Evolutionary conservation across 1,284 basidiomycete genomes (phyloP), one percentile per base, ranked within the genome.

Genomic region (Marasmius fiardii): DNA sequence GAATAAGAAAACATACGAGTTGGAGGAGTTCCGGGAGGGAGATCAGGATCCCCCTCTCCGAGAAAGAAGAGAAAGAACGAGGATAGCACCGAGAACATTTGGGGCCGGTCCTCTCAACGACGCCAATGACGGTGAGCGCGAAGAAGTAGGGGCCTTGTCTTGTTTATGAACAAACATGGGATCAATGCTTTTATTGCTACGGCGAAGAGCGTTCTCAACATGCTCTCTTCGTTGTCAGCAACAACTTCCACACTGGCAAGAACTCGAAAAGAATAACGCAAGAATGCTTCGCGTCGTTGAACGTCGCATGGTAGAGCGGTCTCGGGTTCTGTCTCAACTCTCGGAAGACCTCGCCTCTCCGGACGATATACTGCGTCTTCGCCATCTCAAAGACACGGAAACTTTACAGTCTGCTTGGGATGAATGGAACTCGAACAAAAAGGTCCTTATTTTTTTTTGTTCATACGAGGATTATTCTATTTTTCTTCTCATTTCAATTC

Each of bases 21-120:
- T 23, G 83, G 83, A 35, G 83, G 82, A 28, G 79, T 68, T 20
- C 83, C 83, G 0, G 85, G 84, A 5, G 83, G 83, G 1, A 76
- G 70, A 41, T 68, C 68, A 23, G 71, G 61, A 16, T 55, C 11
- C 6, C 55, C 57, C 52, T 64, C 61, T 18, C 43, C 54, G 39
- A 57, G 28, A 31, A 56, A 26, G 26, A 52, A 31, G 26, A n/a
- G 12, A 31, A 55, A 51, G 8, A 41, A 31, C 14, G 49, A 45
- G 24, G 54, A 55, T 16, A 43, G 18, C 18, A 48, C 34, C 26
- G 52, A 41, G 39, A 16, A 16, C 39, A 41, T 41, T 26, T 53
- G 52, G 34, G 33, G 34, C 34, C 23, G 26, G n/a, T n/a, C n/a
- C n/a, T 43, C 18, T 44, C 14, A 20, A 8, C 28, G 16, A 18